These are phyloP conservation scores for Tillandsia leiboldiana DNA, from an alignment of 176 grass and related monocot species.

Conservation along the genomic window DNA sequence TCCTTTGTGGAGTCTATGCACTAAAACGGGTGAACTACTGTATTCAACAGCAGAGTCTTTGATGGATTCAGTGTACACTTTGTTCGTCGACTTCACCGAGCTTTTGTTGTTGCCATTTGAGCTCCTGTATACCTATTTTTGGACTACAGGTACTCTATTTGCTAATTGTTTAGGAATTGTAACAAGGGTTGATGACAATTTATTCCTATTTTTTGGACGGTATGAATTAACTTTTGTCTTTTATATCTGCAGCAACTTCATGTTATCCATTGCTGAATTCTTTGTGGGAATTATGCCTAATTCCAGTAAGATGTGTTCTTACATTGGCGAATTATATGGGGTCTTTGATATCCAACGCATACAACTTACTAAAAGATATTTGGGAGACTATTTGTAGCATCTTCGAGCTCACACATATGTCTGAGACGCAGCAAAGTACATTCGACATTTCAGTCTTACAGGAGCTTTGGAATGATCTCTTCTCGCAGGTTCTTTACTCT, in stretches of 20 bases:
- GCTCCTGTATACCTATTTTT: constrained; percentile 14
- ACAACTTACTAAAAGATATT: constrained; percentile 46
- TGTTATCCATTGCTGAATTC: constrained; percentile 28
- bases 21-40: neutral
- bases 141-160: constrained; percentile 10
- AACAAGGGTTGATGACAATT: constrained; percentile 11
- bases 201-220: constrained; percentile 5
- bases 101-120: constrained; percentile 40
- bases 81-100: constrained; percentile 34
- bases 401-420: constrained; percentile 53
- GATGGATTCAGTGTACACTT: constrained; percentile 8
- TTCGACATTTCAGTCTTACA: constrained; percentile 52
- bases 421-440: constrained; percentile 40
- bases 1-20: constrained; percentile 6
- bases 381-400: constrained; percentile 65
- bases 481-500: constrained; percentile 43
- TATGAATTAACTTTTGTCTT: neutral
- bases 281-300: constrained; percentile 29
- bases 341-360: constrained; percentile 30
- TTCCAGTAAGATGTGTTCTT: constrained; percentile 20
- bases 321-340: constrained; percentile 30
- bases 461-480: constrained; percentile 77
- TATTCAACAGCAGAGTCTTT: neutral
- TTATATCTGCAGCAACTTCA: constrained; percentile 8
- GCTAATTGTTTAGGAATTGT: neutral